These are phyloP conservation scores for Canna indica DNA, from an alignment of 176 grass and related monocot genomes.

Conservation along the genomic window DNA sequence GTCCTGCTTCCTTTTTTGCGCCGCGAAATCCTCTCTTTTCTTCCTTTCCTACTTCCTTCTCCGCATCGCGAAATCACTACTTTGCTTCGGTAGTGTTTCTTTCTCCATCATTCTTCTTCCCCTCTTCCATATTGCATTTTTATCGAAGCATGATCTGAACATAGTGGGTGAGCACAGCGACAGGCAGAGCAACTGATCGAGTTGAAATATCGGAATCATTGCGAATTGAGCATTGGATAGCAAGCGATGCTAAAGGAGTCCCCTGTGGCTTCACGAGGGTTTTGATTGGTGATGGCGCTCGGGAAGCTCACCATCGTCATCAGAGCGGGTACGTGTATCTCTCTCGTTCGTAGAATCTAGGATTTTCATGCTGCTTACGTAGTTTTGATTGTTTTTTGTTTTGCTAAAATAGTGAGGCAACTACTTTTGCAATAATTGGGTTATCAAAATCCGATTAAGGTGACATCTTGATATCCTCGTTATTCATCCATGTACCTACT, in stretches of 20 bases:
- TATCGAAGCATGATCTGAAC: too few species aligned
- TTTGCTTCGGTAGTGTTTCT: too few species aligned
- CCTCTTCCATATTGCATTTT: too few species aligned
- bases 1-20: too few species aligned
- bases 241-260: not conserved
- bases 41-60: too few species aligned
- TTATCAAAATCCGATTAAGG: not conserved
- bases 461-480: not conserved
- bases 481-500: too few species aligned
- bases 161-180: too few species aligned
- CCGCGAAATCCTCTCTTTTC: too few species aligned
- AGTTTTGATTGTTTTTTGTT: not conserved
- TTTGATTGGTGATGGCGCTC: slow-evolving; percentile 16
- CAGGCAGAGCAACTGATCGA: not conserved
- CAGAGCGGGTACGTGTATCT: slow-evolving; percentile 6
- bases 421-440: too few species aligned
- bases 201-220: not conserved
- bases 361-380: not conserved
- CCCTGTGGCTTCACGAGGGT: not conserved
- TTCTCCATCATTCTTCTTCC: too few species aligned
- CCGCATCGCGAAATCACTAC: too few species aligned
- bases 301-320: slow-evolving; percentile 25
- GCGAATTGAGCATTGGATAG: not conserved
- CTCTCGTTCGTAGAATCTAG: not conserved
- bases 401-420: too few species aligned